Base-by-base conservation (phyloP, 352 stramenopile species). In the Phytophthora sojae region DNA sequence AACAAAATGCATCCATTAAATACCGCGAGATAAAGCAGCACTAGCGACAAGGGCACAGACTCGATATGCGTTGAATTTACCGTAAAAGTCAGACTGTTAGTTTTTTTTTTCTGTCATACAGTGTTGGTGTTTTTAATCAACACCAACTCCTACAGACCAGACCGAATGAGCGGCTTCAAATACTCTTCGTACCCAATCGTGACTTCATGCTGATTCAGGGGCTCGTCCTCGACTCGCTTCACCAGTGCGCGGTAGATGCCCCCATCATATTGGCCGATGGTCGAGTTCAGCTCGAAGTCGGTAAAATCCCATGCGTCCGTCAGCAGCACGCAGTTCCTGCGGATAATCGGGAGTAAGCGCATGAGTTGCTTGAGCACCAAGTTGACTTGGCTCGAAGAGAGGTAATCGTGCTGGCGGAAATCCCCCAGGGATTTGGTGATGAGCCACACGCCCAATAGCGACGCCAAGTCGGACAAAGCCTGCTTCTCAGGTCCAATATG, bases 211-310 rank as follows among this genome's bases (percentile, higher is more conserved):
- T 67, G 58, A 63, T 87, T 87, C 25, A 87, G 58, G 7, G 79
- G 74, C 47, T 85, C 77, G 1, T 49, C 15, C 15, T 19, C 62
- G 3, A 75, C 71, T 9, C 69, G 68, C 39, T 71, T 62, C 44
- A 85, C 74, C 19, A 88, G 53, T 47, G 75, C 75, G 17, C 72
- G 75, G 67, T 85, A 85, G 2, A 85, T 81, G 58, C 83, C 78
- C 15, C 79, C 79, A 54, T 86, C 75, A 59, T 82, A 86, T 1
- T 61, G 64, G 21, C 73, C 79, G 55, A 86, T 81, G 25, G 73
- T 77, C 67, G 75, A 86, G 73, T 83, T 83, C 23, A 90, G 57
- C 64, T 88, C 80, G 57, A 87, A 88, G 63, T 90, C 82, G 21
- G 21, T 85, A 19, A 85, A 87, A 58, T 66, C 61, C 67, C 60